These are phyloP conservation scores for Neoscytalidium dimidiatum DNA, from an alignment of 2,329 filamentous ascomycete species.

Conservation along the genomic window DNA sequence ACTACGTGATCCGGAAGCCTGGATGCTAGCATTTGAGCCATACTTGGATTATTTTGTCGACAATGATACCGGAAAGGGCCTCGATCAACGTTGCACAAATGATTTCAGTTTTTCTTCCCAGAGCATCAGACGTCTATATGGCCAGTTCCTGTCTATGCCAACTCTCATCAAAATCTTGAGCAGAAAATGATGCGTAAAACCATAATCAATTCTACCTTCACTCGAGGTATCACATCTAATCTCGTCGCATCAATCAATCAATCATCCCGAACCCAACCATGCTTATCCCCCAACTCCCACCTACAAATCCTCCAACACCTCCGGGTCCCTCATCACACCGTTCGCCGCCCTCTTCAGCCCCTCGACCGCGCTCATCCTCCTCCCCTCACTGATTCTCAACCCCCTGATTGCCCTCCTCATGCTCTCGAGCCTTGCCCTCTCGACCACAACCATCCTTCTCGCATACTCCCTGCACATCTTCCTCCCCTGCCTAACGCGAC, in stretches of 20 bases:
- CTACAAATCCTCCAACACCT: slow-evolving; percentile 13
- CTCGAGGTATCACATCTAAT: slow-evolving; percentile 14
- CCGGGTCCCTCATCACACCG: background rate
- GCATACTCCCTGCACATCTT: slow-evolving; percentile 76
- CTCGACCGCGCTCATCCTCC: background rate
- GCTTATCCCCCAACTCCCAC: background rate
- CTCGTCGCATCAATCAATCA: background rate
- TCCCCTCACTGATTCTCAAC: slow-evolving; percentile 27
- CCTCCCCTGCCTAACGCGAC: slow-evolving; percentile 76
- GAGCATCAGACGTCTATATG: no score
- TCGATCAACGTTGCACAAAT: no score
- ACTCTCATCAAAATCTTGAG: background rate
- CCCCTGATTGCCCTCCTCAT: slow-evolving; percentile 77
- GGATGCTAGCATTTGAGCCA: no score
- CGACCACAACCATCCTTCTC: slow-evolving; percentile 74
- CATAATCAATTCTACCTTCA: background rate
- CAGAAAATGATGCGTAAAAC: background rate
- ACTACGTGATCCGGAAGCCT: background rate
- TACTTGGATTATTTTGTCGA: no score
- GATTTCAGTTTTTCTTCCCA: no score
- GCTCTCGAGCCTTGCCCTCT: slow-evolving; percentile 76
- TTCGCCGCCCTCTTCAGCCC: background rate
- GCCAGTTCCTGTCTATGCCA: no score
- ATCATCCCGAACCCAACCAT: background rate
- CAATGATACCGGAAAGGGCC: no score